phyloP scores from a whole-genome alignment of 306 rosid species.

The Pterocarpus santalinus region DNA sequence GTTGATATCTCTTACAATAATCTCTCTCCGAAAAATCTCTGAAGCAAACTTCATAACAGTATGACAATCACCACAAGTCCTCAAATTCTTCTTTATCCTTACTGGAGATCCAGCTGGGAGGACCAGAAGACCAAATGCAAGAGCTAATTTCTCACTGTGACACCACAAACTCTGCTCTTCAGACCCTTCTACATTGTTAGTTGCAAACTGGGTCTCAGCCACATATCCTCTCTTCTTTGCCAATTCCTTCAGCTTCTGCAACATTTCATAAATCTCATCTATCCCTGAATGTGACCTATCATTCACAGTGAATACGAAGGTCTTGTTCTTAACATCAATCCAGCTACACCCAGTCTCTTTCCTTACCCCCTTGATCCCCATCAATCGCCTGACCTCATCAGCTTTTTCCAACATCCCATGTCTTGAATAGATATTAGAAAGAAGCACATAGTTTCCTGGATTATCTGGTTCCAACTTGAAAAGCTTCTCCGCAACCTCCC shows the following conservation, averaged over 20 bases:
- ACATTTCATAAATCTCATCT: conserved; percentile 59
- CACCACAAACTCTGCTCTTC: conserved; percentile 66
- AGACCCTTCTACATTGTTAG: conserved; percentile 56
- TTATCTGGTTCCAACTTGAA: conserved; percentile 72
- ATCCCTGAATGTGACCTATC: conserved; percentile 65
- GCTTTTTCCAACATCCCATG: conserved; percentile 68
- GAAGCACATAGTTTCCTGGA: conserved; percentile 67
- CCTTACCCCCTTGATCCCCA: conserved; percentile 62
- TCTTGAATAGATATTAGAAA: conserved; percentile 57
- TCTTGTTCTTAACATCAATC: conserved; percentile 62
- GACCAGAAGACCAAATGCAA: conserved; percentile 67
- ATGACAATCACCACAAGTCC: conserved; percentile 71
- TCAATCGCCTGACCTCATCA: conserved; percentile 60
- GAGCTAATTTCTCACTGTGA: conserved; percentile 68
- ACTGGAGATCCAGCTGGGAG: conserved; percentile 62
- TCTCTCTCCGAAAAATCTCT: conserved; percentile 60
- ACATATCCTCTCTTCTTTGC: conserved; percentile 59
- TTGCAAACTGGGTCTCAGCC: conserved; percentile 63
- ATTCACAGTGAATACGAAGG: conserved; percentile 61
- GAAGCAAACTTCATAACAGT: conserved; percentile 63
- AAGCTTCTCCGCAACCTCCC: conserved; percentile 64
- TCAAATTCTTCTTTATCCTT: conserved; percentile 67
- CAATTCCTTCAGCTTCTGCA: conserved; percentile 56
- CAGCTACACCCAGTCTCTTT: conserved; percentile 72
- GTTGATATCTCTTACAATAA: conserved; percentile 63